Evolutionary conservation across 179 eudicot genomes (phyloP).

Genomic region (Amaranthus tricolor): DNA sequence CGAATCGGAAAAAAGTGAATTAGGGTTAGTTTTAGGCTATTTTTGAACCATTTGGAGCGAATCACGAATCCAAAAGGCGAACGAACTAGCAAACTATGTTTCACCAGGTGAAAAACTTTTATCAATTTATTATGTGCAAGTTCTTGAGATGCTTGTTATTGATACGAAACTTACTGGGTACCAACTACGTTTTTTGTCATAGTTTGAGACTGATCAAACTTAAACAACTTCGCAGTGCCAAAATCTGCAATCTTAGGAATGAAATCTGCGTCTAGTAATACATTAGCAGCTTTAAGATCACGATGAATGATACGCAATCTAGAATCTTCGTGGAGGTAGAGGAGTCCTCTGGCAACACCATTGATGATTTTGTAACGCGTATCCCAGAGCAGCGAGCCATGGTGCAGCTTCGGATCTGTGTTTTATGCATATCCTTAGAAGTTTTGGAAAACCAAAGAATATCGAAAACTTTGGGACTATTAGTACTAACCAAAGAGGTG

Average conservation of each 20-base stretch:
- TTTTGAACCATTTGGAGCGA: no score
- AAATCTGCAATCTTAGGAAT: constrained; percentile 42
- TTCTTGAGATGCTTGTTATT: background rate
- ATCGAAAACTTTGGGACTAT: background rate
- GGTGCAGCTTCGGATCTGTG: constrained; percentile 22
- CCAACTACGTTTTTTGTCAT: constrained; percentile 31
- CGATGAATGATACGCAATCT: constrained; percentile 30
- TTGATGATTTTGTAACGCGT: constrained; percentile 31
- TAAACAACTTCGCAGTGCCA: constrained; percentile 33
- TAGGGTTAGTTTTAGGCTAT: no score
- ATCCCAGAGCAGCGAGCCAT: constrained; percentile 24
- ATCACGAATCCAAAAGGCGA: no score
- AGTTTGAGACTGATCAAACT: constrained; percentile 32
- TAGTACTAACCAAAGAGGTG: constrained; percentile 19
- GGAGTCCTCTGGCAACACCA: constrained; percentile 34
- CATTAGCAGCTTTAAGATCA: constrained; percentile 37
- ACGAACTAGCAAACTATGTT: background rate
- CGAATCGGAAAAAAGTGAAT: no score
- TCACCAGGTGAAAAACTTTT: background rate
- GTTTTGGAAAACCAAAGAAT: background rate
- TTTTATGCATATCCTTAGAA: background rate
- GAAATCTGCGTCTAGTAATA: constrained; percentile 34
- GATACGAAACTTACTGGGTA: constrained; percentile 30
- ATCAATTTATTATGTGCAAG: background rate
- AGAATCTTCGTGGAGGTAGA: constrained; percentile 44